Conservation (phyloP, 345 rosid genomes). For the Gossypioides kirkii region DNA sequence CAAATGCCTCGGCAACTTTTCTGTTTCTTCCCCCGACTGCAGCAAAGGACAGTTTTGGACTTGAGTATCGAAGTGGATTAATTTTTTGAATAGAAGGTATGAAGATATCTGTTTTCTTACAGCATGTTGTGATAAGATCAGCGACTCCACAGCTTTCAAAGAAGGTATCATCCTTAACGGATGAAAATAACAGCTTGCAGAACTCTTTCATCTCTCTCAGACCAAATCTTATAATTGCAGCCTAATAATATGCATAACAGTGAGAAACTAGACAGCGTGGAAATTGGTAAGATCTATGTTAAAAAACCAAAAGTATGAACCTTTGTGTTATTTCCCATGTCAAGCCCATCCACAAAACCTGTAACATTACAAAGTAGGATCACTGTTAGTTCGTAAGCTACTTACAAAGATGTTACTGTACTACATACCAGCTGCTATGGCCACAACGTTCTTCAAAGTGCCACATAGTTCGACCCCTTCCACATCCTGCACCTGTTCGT, state of each 20-base stretch:
- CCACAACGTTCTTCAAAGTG: conserved; percentile 94
- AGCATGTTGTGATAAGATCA: conserved; percentile 87
- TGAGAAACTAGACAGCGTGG: background rate
- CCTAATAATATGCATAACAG: conserved; percentile 35
- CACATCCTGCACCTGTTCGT: conserved; percentile 69
- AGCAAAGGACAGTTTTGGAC: conserved; percentile 13
- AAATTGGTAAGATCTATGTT: background rate
- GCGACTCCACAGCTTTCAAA: conserved; percentile 97
- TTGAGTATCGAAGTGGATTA: background rate
- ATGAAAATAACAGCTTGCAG: conserved; percentile 74
- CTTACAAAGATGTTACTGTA: background rate
- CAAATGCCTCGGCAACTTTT: conserved; percentile 90
- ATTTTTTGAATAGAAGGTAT: conserved; percentile 1
- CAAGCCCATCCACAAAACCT: conserved; percentile 93
- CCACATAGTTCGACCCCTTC: conserved; percentile 97
- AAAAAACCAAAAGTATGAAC: conserved; percentile 28
- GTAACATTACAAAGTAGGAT: conserved; percentile 18
- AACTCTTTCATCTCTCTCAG: conserved; percentile 88
- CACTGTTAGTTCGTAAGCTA: background rate
- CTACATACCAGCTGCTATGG: conserved; percentile 73
- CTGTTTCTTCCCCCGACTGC: conserved; percentile 90
- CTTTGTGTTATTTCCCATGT: conserved; percentile 96
- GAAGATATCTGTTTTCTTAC: conserved; percentile 41
- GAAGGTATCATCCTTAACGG: conserved; percentile 82
- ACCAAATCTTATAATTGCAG: conserved; percentile 97